phyloP scores from a whole-genome alignment of 306 rosid genomes.

The Hippophae gyantsensis region DNA sequence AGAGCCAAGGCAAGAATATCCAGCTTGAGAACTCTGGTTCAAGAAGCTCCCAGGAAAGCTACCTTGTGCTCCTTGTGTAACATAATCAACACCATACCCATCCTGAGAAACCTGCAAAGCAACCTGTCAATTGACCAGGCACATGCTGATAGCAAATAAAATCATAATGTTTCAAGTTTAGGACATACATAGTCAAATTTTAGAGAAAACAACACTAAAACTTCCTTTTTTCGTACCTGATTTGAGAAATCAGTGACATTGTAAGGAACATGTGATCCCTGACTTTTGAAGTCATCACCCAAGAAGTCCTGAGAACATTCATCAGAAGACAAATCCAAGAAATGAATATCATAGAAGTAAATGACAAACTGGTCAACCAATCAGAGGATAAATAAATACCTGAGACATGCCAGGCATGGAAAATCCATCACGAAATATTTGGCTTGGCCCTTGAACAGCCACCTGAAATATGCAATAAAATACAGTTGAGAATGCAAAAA shows the following conservation, averaged over 20 bases:
- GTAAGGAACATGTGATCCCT: conserved; percentile 97
- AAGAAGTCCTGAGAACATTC: conserved; percentile 59
- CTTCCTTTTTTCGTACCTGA: conserved; percentile 43
- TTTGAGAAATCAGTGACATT: conserved; percentile 91
- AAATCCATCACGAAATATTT: conserved; percentile 84
- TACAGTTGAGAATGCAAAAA: not conserved
- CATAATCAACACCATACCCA: conserved; percentile 89
- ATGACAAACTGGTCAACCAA: not conserved
- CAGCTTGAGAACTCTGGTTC: conserved; percentile 94
- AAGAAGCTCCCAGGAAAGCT: conserved; percentile 85
- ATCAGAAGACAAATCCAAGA: conserved; percentile 1
- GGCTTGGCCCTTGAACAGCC: conserved; percentile 77
- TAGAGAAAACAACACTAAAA: not conserved
- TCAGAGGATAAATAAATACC: conserved; percentile 29
- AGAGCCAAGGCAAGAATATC: conserved; percentile 83
- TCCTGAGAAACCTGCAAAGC: conserved; percentile 72
- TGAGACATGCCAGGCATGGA: conserved; percentile 92
- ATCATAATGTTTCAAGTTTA: too few species aligned
- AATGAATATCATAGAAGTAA: conserved; percentile 1
- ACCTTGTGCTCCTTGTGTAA: conserved; percentile 88
- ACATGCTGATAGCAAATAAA: too few species aligned
- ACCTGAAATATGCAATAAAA: conserved; percentile 40
- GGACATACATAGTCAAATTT: too few species aligned
- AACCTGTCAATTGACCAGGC: conserved; percentile 6
- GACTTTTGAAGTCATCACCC: conserved; percentile 99